Evolutionary conservation across 805 yeast species (phyloP), one percentile per base, ranked within the genome.

Genomic region (Hanseniaspora lindneri): DNA sequence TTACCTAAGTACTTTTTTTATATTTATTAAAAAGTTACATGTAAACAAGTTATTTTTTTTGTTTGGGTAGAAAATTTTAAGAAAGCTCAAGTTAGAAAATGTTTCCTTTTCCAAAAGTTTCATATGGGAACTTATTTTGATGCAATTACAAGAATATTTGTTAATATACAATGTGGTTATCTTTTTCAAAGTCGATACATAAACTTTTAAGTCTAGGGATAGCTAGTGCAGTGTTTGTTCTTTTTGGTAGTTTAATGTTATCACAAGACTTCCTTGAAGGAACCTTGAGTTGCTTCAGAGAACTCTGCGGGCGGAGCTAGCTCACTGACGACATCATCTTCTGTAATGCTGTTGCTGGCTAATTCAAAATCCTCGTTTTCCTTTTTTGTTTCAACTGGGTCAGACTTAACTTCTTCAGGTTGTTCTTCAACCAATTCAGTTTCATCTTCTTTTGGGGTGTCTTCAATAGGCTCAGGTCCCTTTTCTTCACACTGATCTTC

Each of bases 211-310:
- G 11, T 27, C 29, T 27, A 8, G 29, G 29, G 29, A 8, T 9
- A 9, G 29, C 11, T 27, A 27, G 11, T 27, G 29, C 8, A 27
- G 29, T 27, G 11, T 27, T 27, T 27, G 11, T 8, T 27, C 11
- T 27, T 27, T 27, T 27, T 27, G 8, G 11, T 27, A 27, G 29
- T 8, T 8, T 27, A 27, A 9, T 27, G 10, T 27, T 27, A 11
- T 27, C 25, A 37, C 16, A 44, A 30, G 24, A 44, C 27, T 44
- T 44, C 49, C 13, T 29, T 44, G 7, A 44, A 23, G 21, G 30
- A 24, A 17, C 49, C 34, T 29, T 39, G 42, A 20, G 28, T 19
- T 14, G 13, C 20, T 14, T 29, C 20, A 21, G 27, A 13, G 13
- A 5, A 13, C 14, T 29, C 20, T 19, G 46, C 34, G 9, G 51